These are phyloP conservation scores for Centrapalus pauciflorus DNA, from an alignment of 129 eudicot species.

Conservation along the genomic window DNA sequence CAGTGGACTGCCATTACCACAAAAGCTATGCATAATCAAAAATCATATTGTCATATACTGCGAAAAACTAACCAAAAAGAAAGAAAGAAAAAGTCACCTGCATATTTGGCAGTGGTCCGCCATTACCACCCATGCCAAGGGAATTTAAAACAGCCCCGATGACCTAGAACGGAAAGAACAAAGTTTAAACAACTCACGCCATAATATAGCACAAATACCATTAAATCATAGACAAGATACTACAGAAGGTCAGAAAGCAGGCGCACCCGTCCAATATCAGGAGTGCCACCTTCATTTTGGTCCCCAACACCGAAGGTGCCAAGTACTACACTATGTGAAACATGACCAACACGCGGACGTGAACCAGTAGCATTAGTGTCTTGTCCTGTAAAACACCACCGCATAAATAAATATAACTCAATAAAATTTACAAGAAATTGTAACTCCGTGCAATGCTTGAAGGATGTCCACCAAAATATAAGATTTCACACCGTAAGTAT, in stretches of 20 bases:
- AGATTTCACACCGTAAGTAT: background rate
- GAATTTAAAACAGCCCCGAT: conserved; percentile 84
- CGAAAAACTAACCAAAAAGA: background rate
- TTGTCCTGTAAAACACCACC: conserved; percentile 34
- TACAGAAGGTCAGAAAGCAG: background rate
- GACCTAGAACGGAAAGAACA: conserved; percentile 40
- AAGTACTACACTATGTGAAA: conserved; percentile 81
- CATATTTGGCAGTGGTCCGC: conserved; percentile 38
- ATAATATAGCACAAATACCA: background rate
- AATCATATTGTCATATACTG: background rate
- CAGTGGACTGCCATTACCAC: too few relatives aligned
- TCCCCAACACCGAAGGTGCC: conserved; percentile 74
- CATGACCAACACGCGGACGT: conserved; percentile 72
- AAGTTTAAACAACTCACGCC: background rate
- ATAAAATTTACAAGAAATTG: background rate
- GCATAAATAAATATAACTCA: background rate
- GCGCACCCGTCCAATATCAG: conserved; percentile 80
- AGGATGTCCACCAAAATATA: background rate
- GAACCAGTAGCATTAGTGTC: conserved; percentile 51
- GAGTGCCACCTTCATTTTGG: conserved; percentile 54
- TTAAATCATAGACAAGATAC: background rate
- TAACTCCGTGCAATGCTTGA: background rate
- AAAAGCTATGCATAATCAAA: too few relatives aligned
- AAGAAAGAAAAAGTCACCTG: conserved; percentile 34
- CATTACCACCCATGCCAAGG: conserved; percentile 40